Base-by-base conservation (phyloP, 2,329 filamentous ascomycete species). In the Pseudocercospora cruenta region DNA sequence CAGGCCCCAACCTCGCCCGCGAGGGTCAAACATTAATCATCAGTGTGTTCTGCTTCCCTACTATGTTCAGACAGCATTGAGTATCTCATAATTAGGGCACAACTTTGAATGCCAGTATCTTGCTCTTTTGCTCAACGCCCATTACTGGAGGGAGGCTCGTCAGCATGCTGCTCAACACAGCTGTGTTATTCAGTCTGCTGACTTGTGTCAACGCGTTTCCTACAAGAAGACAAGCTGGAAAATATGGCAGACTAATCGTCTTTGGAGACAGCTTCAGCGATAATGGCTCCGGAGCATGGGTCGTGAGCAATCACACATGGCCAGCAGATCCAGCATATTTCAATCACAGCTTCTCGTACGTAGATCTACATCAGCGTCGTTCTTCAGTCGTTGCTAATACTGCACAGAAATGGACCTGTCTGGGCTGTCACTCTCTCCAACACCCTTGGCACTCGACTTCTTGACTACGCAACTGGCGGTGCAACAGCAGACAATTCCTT, bases 121-220 rank as follows among this genome's bases (percentile, higher is more conserved):
- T 33, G 31, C 31, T 33, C n/a, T 82, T 80, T 22, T 80, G 81
- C 62, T 87, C 31, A 12, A 33, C 8, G 8, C 9, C 12, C 10
- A 33, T 10, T 33, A 12, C 31, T 12, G 10, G 31, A 12, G 31
- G 9, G 31, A 33, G 31, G 8, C 31, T 33, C 85, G 43, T 19
- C 43, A 19, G 16, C 4, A 47, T 47, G 43, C 43, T 47, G 7
- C 21, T 47, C 43, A 47, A n/a, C 43, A 7, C 43, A 47, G 43
- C 43, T n/a, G 43, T 22, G 16, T 19, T 47, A 10, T 19, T 47
- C 2, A 47, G 43, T 47, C 43, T 47, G 16, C 43, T 47, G 21
- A 22, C 43, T 10, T 47, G 21, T 10, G 16, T 19, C 16, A 10
- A 47, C 10, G 53, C 53, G 28, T 16, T 57, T 9, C 53, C 26